Evolutionary conservation across 306 rosid species (phyloP).

Genomic region (Cicer bijugum): DNA sequence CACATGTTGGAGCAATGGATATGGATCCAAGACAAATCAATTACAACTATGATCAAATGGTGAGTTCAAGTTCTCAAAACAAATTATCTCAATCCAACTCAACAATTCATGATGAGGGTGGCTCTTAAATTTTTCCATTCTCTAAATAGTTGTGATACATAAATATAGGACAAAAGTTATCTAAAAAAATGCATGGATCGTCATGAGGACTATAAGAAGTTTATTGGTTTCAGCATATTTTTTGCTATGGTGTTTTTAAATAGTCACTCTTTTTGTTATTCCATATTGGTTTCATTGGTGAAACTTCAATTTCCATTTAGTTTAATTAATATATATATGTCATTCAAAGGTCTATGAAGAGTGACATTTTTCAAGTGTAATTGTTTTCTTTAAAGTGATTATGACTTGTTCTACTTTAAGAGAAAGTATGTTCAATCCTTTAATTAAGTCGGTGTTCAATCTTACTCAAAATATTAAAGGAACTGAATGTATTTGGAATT

Average conservation of each 20-base stretch:
- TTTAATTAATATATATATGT: slow-evolving; percentile 1
- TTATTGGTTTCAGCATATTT: slow-evolving; percentile 32
- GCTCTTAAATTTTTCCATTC: slow-evolving; percentile 51
- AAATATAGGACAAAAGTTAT: slow-evolving; percentile 16
- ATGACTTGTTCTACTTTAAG: too few relatives aligned
- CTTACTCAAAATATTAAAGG: too few relatives aligned
- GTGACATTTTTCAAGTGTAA: background rate
- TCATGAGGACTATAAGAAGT: slow-evolving; percentile 9
- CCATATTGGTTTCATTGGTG: slow-evolving; percentile 17
- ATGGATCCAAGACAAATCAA: slow-evolving; percentile 59
- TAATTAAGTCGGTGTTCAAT: too few relatives aligned
- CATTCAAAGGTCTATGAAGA: background rate
- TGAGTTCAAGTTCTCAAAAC: slow-evolving; percentile 43
- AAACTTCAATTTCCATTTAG: slow-evolving; percentile 11
- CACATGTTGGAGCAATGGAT: slow-evolving; percentile 55
- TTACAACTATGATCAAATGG: slow-evolving; percentile 58
- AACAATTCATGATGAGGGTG: slow-evolving; percentile 52
- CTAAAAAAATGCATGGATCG: background rate
- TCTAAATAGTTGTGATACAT: slow-evolving; percentile 45
- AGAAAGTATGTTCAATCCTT: too few relatives aligned
- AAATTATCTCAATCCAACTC: slow-evolving; percentile 37
- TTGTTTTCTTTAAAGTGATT: too few relatives aligned
- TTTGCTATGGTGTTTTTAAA: slow-evolving; percentile 36
- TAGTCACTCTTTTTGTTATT: slow-evolving; percentile 29
- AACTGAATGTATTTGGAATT: too few relatives aligned